These are phyloP conservation scores for Cryptococcus maquisensis DNA, from an alignment of 1,284 basidiomycete species.

Conservation along the genomic window DNA sequence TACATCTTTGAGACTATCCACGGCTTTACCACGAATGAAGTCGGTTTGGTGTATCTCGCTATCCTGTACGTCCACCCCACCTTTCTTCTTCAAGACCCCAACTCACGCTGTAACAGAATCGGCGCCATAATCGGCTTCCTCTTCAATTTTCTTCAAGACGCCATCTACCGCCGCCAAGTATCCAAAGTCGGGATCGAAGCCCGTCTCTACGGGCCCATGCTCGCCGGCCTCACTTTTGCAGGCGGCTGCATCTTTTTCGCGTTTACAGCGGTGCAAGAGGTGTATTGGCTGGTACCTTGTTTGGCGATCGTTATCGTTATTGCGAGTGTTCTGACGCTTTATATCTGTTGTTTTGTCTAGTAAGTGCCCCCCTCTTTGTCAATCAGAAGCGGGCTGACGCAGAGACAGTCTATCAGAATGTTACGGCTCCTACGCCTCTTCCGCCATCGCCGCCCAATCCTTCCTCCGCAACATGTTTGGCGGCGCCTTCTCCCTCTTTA, in stretches of 20 bases:
- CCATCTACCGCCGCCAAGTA: slow-evolving; percentile 58
- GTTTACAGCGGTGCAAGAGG: slow-evolving; percentile 32
- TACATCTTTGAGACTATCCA: slow-evolving; percentile 62
- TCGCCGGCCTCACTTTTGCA: slow-evolving; percentile 61
- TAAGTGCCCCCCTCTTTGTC: slow-evolving; percentile 7
- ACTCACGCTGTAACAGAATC: slow-evolving; percentile 51
- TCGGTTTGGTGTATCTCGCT: slow-evolving; percentile 61
- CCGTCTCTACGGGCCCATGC: slow-evolving; percentile 63
- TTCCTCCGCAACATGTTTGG: slow-evolving; percentile 28
- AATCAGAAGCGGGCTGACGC: neutral
- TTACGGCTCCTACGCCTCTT: slow-evolving; percentile 24
- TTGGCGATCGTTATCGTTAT: slow-evolving; percentile 58
- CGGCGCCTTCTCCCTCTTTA: slow-evolving; percentile 24
- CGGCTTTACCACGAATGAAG: slow-evolving; percentile 60
- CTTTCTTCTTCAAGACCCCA: neutral
- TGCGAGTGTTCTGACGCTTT: slow-evolving; percentile 24
- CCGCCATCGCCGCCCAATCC: slow-evolving; percentile 22
- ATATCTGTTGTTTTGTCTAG: slow-evolving; percentile 42
- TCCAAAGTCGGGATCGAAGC: slow-evolving; percentile 64
- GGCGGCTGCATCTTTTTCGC: slow-evolving; percentile 57
- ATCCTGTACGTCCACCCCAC: slow-evolving; percentile 53
- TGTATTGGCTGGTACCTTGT: slow-evolving; percentile 40
- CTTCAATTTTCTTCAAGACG: slow-evolving; percentile 62
- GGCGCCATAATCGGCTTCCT: slow-evolving; percentile 60
- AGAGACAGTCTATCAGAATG: slow-evolving; percentile 23